Percentiles rank a stretch among this genome's conserved stretches.
Conservation (phyloP, 805 yeast genomes). For the Kodamaea lidongshanica region DNA sequence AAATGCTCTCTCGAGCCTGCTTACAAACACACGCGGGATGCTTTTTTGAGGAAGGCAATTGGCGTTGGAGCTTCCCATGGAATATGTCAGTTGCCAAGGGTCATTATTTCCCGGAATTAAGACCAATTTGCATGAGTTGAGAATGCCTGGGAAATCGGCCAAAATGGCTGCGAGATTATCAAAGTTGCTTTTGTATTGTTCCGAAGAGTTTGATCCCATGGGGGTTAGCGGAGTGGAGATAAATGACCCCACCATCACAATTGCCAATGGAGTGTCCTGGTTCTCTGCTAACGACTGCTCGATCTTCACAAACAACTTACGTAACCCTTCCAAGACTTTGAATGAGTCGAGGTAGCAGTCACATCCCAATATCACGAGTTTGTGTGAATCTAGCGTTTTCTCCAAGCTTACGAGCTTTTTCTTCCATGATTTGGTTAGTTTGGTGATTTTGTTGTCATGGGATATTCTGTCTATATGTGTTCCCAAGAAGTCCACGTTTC, state of each 20-base stretch:
- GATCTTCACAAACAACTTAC: slow-evolving; percentile 52
- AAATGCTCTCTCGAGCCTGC: slow-evolving; percentile 54
- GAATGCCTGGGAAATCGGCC: slow-evolving; percentile 50
- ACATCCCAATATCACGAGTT: slow-evolving; percentile 67
- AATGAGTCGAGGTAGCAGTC: slow-evolving; percentile 62
- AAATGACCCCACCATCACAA: slow-evolving; percentile 83
- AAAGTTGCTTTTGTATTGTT: slow-evolving; percentile 58
- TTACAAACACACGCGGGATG: slow-evolving; percentile 68
- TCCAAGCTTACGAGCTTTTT: slow-evolving; percentile 53
- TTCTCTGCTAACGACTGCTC: slow-evolving; percentile 29
- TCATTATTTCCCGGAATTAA: slow-evolving; percentile 88
- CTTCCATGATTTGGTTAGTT: slow-evolving; percentile 57
- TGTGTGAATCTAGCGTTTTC: slow-evolving; percentile 48
- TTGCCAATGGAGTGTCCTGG: slow-evolving; percentile 50
- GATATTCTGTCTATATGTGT: slow-evolving; percentile 25
- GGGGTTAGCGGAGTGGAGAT: slow-evolving; percentile 57
- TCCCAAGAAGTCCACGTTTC: slow-evolving; percentile 65
- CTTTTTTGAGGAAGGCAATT: slow-evolving; percentile 54
- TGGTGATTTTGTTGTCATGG: slow-evolving; percentile 35
- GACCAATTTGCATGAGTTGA: slow-evolving; percentile 50
- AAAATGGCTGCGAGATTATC: slow-evolving; percentile 67
- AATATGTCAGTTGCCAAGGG: slow-evolving; percentile 78
- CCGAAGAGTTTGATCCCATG: slow-evolving; percentile 43
- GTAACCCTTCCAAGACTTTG: slow-evolving; percentile 54
- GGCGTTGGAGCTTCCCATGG: slow-evolving; percentile 46